These are phyloP conservation scores for Phytophthora kernoviae DNA, from an alignment of 352 stramenopile genomes.

Conservation along the genomic window DNA sequence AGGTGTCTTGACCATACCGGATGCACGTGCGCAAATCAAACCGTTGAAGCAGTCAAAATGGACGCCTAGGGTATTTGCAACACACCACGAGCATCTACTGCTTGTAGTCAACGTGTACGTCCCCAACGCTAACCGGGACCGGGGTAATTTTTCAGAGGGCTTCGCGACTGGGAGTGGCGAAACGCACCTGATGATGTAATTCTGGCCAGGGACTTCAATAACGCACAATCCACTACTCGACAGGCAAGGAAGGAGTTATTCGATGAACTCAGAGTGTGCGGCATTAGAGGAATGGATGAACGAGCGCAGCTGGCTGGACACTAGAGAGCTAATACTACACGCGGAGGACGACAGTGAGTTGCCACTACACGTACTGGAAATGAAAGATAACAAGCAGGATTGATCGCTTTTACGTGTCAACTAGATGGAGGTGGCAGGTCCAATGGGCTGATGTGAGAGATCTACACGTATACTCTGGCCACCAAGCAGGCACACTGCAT, in stretches of 20 bases:
- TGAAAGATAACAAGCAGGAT: not conserved
- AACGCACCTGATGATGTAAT: not conserved
- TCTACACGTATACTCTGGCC: not conserved
- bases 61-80: not conserved
- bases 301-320: not conserved
- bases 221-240: not conserved
- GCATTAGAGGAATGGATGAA: not conserved
- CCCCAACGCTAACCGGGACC: not conserved
- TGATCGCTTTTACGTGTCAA: not conserved
- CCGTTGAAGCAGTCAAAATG: not conserved
- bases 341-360: not conserved
- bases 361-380: constrained; percentile 1
- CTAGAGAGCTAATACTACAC: not conserved
- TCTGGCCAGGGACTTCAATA: not conserved
- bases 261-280: not conserved
- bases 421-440: not conserved
- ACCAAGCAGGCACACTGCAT: not conserved
- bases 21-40: not conserved
- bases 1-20: not conserved
- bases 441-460: not conserved
- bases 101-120: not conserved
- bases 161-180: not conserved
- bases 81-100: not conserved
- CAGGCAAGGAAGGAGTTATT: not conserved
- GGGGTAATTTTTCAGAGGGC: not conserved